phyloP scores from a whole-genome alignment of 148 eudicot genomes.

The Persicaria maculosa region DNA sequence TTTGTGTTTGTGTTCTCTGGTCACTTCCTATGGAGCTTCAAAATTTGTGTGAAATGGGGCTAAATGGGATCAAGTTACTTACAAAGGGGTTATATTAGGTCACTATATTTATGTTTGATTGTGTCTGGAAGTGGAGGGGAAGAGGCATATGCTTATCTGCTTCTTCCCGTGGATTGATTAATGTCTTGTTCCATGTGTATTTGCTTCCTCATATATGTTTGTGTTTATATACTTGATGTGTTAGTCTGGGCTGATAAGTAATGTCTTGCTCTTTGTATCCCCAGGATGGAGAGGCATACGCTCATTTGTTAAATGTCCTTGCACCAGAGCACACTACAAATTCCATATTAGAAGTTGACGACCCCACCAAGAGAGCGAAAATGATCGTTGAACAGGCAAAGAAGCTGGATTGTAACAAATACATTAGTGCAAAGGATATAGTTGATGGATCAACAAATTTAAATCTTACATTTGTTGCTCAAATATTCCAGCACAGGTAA shows the following conservation, averaged over 20 bases:
- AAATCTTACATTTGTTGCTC: slow-evolving; percentile 77
- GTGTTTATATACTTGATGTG: neutral
- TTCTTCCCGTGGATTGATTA: neutral
- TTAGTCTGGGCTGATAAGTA: neutral
- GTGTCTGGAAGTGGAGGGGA: too few species aligned
- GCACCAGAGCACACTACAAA: slow-evolving; percentile 62
- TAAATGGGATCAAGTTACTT: too few species aligned
- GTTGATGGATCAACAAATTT: slow-evolving; percentile 74
- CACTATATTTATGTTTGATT: too few species aligned
- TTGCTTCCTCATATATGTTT: neutral
- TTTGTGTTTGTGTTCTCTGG: neutral
- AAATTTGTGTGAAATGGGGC: neutral
- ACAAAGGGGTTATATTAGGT: too few species aligned
- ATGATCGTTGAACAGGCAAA: slow-evolving; percentile 68
- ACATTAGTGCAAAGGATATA: slow-evolving; percentile 65
- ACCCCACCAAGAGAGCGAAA: slow-evolving; percentile 65
- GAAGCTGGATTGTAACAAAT: slow-evolving; percentile 59
- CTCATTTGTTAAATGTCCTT: slow-evolving; percentile 70
- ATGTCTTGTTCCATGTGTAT: neutral
- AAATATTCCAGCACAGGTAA: slow-evolving; percentile 74
- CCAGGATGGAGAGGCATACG: slow-evolving; percentile 88
- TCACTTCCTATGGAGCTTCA: neutral
- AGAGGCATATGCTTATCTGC: too few species aligned
- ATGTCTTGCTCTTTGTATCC: neutral
- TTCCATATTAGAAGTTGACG: slow-evolving; percentile 42